Conservation (phyloP, 768 basidiomycete species). For the Mycena indigotica region DNA sequence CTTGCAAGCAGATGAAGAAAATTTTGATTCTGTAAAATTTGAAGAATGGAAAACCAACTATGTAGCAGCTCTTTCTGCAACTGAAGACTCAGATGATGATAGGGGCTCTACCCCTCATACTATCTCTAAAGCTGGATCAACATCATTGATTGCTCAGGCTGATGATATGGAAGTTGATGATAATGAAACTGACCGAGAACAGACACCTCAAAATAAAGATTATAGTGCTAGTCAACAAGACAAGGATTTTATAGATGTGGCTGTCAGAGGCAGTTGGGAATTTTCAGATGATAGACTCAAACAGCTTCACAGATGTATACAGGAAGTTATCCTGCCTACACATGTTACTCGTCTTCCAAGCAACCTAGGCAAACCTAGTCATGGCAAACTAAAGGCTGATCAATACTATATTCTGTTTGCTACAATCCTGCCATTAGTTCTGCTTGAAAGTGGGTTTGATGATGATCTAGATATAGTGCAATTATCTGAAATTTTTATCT, state of each 20-base stretch:
- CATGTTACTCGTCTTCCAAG: slow-evolving; percentile 29
- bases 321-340: slow-evolving; percentile 21
- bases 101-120: not conserved
- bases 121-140: not conserved
- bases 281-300: not conserved
- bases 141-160: not conserved
- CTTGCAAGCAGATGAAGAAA: not conserved
- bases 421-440: slow-evolving; percentile 30
- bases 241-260: not conserved
- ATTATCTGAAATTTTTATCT: too few relatives aligned
- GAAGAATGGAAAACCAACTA: not conserved
- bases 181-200: not conserved
- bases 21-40: not conserved
- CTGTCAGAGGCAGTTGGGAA: not conserved
- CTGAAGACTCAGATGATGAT: not conserved
- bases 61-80: not conserved
- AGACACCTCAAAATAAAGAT: too few relatives aligned
- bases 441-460: slow-evolving; percentile 32
- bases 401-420: slow-evolving; percentile 31
- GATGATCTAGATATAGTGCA: slow-evolving; percentile 4
- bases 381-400: slow-evolving; percentile 39
- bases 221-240: not conserved
- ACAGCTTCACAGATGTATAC: slow-evolving; percentile 22
- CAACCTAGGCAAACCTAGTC: slow-evolving; percentile 34
- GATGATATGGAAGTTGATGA: not conserved